Percentiles rank a stretch among this genome's conserved stretches.
phyloP scores from a whole-genome alignment of 106 monocot species.

The Gastrodia elata region DNA sequence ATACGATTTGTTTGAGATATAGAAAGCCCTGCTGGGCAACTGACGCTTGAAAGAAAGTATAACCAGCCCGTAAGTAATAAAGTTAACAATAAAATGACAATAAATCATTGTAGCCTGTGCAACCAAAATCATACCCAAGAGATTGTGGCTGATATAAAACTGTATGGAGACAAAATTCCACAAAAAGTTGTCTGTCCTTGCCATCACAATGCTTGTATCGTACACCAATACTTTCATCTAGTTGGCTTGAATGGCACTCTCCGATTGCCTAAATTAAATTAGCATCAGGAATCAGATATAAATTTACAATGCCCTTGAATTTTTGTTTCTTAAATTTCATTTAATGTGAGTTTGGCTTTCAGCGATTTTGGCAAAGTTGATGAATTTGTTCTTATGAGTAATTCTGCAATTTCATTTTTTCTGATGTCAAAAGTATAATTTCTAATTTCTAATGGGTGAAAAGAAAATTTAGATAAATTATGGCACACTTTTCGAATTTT shows the following conservation, averaged over 20 bases:
- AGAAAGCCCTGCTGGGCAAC: slow-evolving; percentile 72
- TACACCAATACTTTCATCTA: slow-evolving; percentile 52
- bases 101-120: background rate
- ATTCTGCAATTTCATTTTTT: too few relatives aligned
- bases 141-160: slow-evolving; percentile 69
- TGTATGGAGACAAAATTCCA: slow-evolving; percentile 79
- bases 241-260: slow-evolving; percentile 55
- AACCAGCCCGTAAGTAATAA: background rate
- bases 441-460: too few relatives aligned
- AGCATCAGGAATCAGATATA: background rate
- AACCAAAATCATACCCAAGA: slow-evolving; percentile 39
- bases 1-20: slow-evolving; percentile 62
- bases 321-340: too few relatives aligned
- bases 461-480: too few relatives aligned
- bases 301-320: too few relatives aligned
- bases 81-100: background rate
- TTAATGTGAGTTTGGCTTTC: too few relatives aligned
- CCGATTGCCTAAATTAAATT: slow-evolving; percentile 58
- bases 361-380: too few relatives aligned
- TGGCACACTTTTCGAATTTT: too few relatives aligned
- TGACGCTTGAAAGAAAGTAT: slow-evolving; percentile 29
- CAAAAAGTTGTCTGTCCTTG: slow-evolving; percentile 54
- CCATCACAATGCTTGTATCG: slow-evolving; percentile 37
- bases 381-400: too few relatives aligned
- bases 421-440: too few relatives aligned